Percentiles rank a stretch among this genome's conserved stretches.
These are phyloP conservation scores for Rosa persica DNA, from an alignment of 306 rosid species.

Conservation along the genomic window DNA sequence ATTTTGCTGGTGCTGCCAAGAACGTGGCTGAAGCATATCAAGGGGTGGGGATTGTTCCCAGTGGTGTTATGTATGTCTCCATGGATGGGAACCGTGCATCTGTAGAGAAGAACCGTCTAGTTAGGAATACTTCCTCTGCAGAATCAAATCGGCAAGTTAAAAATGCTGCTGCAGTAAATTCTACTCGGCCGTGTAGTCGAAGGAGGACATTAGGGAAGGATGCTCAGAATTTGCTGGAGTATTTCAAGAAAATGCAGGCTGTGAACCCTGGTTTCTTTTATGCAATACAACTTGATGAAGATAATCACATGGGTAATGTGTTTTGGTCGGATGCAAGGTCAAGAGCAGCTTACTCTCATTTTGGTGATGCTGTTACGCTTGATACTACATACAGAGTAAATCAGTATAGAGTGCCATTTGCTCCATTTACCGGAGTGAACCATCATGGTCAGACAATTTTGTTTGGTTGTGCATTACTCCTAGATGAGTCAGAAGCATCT, in stretches of 20 bases:
- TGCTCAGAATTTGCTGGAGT: conserved; percentile 83
- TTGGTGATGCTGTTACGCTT: conserved; percentile 73
- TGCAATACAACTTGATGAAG: conserved; percentile 90
- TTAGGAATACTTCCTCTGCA: conserved; percentile 41
- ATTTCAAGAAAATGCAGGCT: conserved; percentile 93
- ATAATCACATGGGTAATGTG: conserved; percentile 72
- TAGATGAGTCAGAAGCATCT: conserved; percentile 87
- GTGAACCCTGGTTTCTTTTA: conserved; percentile 93
- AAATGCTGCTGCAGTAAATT: conserved; percentile 40
- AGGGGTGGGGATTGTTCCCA: conserved; percentile 76
- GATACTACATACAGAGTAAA: conserved; percentile 72
- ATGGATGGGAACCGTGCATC: conserved; percentile 63
- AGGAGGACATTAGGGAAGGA: conserved; percentile 81
- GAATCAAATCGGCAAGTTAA: conserved; percentile 50
- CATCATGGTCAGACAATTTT: conserved; percentile 85
- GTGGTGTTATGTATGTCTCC: conserved; percentile 85
- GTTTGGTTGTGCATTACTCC: conserved; percentile 90
- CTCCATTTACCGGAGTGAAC: conserved; percentile 85
- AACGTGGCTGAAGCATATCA: conserved; percentile 61
- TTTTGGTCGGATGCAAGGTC: conserved; percentile 95
- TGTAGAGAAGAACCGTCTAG: conserved; percentile 49
- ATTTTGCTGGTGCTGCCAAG: conserved; percentile 78
- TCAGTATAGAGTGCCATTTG: conserved; percentile 79
- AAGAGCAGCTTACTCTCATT: conserved; percentile 81
- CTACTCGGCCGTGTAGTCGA: conserved; percentile 40